Percentiles rank a stretch among this genome's conserved stretches.
Evolutionary conservation across 495 filamentous ascomycete species (phyloP).

Genomic region (Antarctomyces pellizariae): DNA sequence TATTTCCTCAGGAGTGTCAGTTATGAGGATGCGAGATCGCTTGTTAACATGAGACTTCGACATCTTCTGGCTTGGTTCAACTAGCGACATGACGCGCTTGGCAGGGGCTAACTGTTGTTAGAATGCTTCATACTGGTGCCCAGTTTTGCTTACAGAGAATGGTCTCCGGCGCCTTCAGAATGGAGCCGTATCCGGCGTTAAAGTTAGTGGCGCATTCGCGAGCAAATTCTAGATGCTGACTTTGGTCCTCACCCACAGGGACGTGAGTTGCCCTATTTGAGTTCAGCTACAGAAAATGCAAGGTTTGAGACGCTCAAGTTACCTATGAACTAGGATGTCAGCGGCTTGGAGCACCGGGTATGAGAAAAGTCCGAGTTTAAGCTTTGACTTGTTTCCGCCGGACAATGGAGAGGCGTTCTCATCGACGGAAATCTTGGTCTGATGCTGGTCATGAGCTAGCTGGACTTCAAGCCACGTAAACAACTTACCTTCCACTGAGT

Average conservation of each 20-base stretch:
- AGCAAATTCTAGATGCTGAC: constrained; percentile 82
- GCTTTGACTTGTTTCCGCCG: constrained; percentile 24
- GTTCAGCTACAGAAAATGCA: no score
- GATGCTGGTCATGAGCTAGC: neutral
- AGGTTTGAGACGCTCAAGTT: no score
- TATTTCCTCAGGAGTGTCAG: constrained; percentile 38
- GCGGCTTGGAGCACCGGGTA: constrained; percentile 93
- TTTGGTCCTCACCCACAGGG: constrained; percentile 83
- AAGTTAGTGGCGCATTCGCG: constrained; percentile 65
- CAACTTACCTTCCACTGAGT: constrained; percentile 82
- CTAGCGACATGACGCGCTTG: constrained; percentile 75
- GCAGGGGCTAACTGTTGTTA: constrained; percentile 30
- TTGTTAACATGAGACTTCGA: constrained; percentile 52
- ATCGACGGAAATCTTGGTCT: constrained; percentile 47
- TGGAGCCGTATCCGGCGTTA: constrained; percentile 41
- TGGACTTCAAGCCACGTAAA: neutral
- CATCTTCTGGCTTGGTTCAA: constrained; percentile 61
- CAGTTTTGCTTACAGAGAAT: constrained; percentile 38
- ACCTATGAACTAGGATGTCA: constrained; percentile 76
- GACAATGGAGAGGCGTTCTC: constrained; percentile 29
- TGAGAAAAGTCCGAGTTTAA: constrained; percentile 83
- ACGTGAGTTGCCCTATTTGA: constrained; percentile 59
- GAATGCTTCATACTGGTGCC: neutral
- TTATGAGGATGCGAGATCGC: constrained; percentile 61
- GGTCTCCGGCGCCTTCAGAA: constrained; percentile 48